Evolutionary conservation across 441 rosid genomes (phyloP), one percentile per base, ranked within the genome.

Genomic region (Caryocar brasiliense): DNA sequence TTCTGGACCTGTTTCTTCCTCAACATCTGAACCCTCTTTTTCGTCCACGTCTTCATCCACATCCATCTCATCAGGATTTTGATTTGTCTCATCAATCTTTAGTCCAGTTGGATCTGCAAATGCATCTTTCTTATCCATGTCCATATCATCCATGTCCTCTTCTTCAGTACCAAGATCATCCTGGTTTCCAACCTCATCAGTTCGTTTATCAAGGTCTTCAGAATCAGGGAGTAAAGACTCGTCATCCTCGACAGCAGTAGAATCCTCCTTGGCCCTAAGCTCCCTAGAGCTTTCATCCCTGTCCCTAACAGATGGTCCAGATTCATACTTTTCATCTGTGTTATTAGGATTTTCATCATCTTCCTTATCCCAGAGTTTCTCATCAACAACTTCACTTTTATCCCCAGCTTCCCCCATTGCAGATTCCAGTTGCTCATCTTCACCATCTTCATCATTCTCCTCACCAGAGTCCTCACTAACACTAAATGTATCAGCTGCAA

Each of bases 201-300:
- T 64, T 47, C 55, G 62, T 41, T 75, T 65, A 38, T 59, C 71
- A 47, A 39, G 75, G 56, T 80, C 81, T 35, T 68, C 83, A 10
- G 65, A 34, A 15, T 61, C 45, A 37, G 52, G 47, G 55, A 70
- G 77, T 27, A 61, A 87, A 20, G 68, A 47, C 51, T 83, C 82
- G 48, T 83, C 82, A 54, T 70, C 78, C 37, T 52, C 46, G 33
- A 56, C 36, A 37, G 73, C 60, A 37, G 64, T 68, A 58, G 58
- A 67, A 43, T 89, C 90, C 57, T 86, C 94, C 83, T 80, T 94
- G 41, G 81, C 95, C 68, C 95, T 75, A 33, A 94, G 79, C 77
- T 94, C 97, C 65, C 81, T 77, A 51, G 60, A 62, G 58, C 66
- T 70, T 37, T 65, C 46, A 67, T 85, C 86, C 25, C 17, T 75